Evolutionary conservation across 2,329 filamentous ascomycete genomes (phyloP).

Genomic region (Zelopaecilomyces penicillatus): DNA sequence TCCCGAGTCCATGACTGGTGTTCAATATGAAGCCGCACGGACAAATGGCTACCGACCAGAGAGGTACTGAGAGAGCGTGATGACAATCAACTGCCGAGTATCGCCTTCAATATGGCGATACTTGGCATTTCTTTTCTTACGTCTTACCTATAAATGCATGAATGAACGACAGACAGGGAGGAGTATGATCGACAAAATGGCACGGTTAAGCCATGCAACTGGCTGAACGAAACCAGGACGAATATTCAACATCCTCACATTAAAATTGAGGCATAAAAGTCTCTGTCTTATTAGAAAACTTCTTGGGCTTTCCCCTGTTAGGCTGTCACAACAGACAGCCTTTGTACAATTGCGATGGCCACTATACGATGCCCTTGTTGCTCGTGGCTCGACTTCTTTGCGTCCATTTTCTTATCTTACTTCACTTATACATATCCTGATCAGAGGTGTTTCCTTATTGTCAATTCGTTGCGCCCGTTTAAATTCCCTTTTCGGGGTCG

Average conservation of each 20-base stretch:
- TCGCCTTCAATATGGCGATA: background rate
- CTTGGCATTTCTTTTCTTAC: slow-evolving; percentile 2
- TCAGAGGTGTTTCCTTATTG: slow-evolving; percentile 6
- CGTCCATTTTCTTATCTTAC: slow-evolving; percentile 1
- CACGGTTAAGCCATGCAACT: background rate
- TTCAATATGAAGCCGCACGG: slow-evolving; percentile 50
- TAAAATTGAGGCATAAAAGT: slow-evolving; percentile 7
- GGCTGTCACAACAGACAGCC: slow-evolving; percentile 1
- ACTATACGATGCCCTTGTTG: slow-evolving; percentile 7
- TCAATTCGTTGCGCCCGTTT: background rate
- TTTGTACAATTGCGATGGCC: slow-evolving; percentile 10
- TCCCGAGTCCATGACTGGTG: slow-evolving; percentile 57
- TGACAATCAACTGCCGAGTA: background rate
- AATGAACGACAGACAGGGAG: slow-evolving; percentile 11
- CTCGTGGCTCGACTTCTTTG: slow-evolving; percentile 7
- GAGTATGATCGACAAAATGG: slow-evolving; percentile 1
- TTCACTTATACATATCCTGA: background rate
- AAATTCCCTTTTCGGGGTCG: background rate
- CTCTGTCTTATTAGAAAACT: slow-evolving; percentile 13
- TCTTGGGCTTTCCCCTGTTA: slow-evolving; percentile 2
- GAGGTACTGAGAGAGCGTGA: slow-evolving; percentile 20
- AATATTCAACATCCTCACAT: slow-evolving; percentile 1
- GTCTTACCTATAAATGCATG: slow-evolving; percentile 6
- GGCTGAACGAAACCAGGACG: slow-evolving; percentile 1
- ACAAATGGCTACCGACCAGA: slow-evolving; percentile 39